Conservation (phyloP, 2,329 filamentous ascomycete species). For the Penicillium sclerotigenum region DNA sequence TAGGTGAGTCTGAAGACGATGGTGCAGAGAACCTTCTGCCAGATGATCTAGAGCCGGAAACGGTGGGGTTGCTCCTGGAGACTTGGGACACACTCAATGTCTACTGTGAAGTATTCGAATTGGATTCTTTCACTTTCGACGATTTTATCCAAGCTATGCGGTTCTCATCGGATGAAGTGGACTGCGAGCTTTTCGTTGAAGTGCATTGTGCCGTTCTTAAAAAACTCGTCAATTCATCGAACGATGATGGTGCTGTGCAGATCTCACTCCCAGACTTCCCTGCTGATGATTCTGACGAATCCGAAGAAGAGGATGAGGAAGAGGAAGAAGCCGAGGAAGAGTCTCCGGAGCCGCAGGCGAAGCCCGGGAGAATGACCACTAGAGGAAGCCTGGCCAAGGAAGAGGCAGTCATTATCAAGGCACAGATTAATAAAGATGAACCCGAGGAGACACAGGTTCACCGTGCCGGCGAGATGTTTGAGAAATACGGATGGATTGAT, state of each 20-base stretch:
- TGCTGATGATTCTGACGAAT: slow-evolving; percentile 65
- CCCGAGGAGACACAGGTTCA: slow-evolving; percentile 38
- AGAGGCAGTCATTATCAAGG: slow-evolving; percentile 67
- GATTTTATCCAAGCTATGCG: slow-evolving; percentile 88
- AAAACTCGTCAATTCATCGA: slow-evolving; percentile 72
- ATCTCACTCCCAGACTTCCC: slow-evolving; percentile 74
- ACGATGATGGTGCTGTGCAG: slow-evolving; percentile 71
- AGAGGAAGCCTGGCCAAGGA: slow-evolving; percentile 80
- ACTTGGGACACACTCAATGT: slow-evolving; percentile 97
- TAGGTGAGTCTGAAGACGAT: slow-evolving; percentile 56
- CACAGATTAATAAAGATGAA: slow-evolving; percentile 55
- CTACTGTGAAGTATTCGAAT: slow-evolving; percentile 89
- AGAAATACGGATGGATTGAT: slow-evolving; percentile 77
- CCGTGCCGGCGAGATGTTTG: slow-evolving; percentile 70
- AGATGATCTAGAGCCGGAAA: slow-evolving; percentile 68
- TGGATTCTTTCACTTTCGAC: slow-evolving; percentile 97
- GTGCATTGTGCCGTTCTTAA: slow-evolving; percentile 90
- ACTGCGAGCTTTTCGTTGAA: slow-evolving; percentile 84
- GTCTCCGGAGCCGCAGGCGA: slow-evolving; percentile 58
- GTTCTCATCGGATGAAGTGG: slow-evolving; percentile 67
- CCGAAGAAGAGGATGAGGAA: slow-evolving; percentile 58
- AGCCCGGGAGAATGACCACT: slow-evolving; percentile 71
- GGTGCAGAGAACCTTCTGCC: slow-evolving; percentile 47
- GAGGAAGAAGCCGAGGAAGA: slow-evolving; percentile 46
- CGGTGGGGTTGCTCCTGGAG: slow-evolving; percentile 80